Percentiles rank a stretch among this genome's conserved stretches.
Conservation (phyloP, 2,329 filamentous ascomycete genomes). For the Karstenula rhodostoma region DNA sequence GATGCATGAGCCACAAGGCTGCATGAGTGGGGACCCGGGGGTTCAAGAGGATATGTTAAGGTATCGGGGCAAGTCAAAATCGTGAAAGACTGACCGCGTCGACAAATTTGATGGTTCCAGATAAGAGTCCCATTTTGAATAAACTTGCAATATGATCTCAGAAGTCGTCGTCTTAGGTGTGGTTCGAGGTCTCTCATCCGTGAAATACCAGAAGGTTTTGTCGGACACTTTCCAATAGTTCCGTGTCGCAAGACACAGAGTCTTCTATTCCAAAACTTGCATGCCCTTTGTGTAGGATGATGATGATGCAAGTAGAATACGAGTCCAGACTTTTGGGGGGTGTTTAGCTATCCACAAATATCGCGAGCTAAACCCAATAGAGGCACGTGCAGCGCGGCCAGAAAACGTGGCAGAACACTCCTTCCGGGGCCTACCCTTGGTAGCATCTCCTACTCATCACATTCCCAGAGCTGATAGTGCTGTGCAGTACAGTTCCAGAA, state of each 20-base stretch:
- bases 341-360: not conserved
- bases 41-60: not conserved
- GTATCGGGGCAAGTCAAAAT: not conserved
- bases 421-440: not conserved
- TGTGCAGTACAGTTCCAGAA: not conserved
- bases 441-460: not conserved
- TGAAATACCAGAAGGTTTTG: too few species aligned
- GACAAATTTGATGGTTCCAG: not conserved
- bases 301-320: too few species aligned
- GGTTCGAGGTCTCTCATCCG: too few species aligned
- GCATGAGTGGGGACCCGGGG: not conserved
- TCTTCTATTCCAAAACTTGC: too few species aligned
- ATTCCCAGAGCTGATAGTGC: not conserved
- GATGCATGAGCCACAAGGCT: not conserved
- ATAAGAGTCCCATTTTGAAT: too few species aligned
- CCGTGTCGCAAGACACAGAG: too few species aligned
- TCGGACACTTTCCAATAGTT: too few species aligned
- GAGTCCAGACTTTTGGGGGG: not conserved
- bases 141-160: too few species aligned
- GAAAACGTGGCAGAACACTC: slow-evolving; percentile 3
- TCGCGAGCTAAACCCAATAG: slow-evolving; percentile 1
- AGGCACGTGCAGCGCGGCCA: not conserved
- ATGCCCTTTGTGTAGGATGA: too few species aligned
- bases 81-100: not conserved
- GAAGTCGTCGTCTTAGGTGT: too few species aligned